Evolutionary conservation across 1,139 yeast species (phyloP), one percentile per base, ranked within the genome.

Genomic region (Meyerozyma elateridarum): DNA sequence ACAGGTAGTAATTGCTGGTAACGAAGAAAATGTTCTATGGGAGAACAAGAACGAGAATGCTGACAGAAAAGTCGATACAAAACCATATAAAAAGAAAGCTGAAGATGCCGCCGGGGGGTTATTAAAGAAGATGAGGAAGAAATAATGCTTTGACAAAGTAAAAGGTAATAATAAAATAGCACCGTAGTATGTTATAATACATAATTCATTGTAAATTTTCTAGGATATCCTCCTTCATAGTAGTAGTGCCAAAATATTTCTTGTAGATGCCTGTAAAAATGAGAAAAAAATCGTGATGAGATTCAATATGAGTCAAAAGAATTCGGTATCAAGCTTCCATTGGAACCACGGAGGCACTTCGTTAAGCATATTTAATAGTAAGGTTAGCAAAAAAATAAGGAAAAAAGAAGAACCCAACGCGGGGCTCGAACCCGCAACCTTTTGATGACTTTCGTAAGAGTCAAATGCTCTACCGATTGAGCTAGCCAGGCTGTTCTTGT

Each of bases 1-100:
- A 44, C 91, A 83, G 51, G 73, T 82, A 0, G 61, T 82, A 5
- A 64, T 64, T 29, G 54, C 73, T 2, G 79, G 74, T 18, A 70
- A 66, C 30, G 49, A 46, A 20, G 43, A 38, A 11, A 56, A 45
- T 36, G 48, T 37, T 2, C 44, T 48, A 33, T 40, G 29, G 15
- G 38, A 36, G 14, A 46, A 46, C 29, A 47, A 45, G 2, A 29
- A 32, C 8, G 72, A 66, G 35, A 61, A 53, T 22, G 41, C 41
- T 13, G 35, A 46, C 14, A 45, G 48, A 29, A 66, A 48, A 36
- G 36, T 29, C 8, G 55, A 49, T 37, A 45, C 54, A 29, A 44
- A 39, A 5, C 48, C 32, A 11, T 53, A 45, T 40, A 61, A 46
- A 49, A 55, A 52, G 45, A 49, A 53, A 29, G 41, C 55, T 30